phyloP scores from a whole-genome alignment of 768 basidiomycete species.

The Russula virescens region DNA sequence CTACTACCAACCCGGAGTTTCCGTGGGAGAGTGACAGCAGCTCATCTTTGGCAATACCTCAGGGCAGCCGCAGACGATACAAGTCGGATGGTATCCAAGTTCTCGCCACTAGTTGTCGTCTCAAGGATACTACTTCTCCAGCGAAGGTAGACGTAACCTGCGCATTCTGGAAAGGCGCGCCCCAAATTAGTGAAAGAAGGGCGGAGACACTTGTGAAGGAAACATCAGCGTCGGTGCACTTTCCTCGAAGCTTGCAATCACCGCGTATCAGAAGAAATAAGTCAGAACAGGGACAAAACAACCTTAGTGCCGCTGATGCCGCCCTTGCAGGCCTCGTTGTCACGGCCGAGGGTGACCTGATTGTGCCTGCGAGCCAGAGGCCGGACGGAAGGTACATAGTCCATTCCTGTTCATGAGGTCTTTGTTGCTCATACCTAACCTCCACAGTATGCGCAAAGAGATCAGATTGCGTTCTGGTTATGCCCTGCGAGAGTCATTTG shows the following conservation, averaged over 20 bases:
- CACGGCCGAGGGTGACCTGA: conserved; percentile 2
- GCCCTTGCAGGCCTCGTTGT: conserved; percentile 4
- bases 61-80: conserved; percentile 2
- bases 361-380: conserved; percentile 19
- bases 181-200: not conserved
- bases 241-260: not conserved
- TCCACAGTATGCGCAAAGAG: conserved; percentile 10
- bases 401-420: not conserved
- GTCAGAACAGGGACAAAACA: not conserved
- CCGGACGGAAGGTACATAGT: conserved; percentile 8
- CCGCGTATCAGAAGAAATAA: not conserved
- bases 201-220: not conserved
- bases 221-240: not conserved
- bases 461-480: conserved; percentile 8
- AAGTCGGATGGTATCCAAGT: conserved; percentile 16
- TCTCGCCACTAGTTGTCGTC: not conserved
- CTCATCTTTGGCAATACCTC: not conserved
- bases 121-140: not conserved
- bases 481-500: not conserved
- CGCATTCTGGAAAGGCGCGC: not conserved
- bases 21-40: not conserved
- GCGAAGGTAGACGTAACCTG: not conserved
- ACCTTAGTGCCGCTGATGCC: not conserved
- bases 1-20: too few relatives aligned
- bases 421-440: not conserved